Conservation (phyloP, 345 rosid species). For the Arabis alpina region DNA sequence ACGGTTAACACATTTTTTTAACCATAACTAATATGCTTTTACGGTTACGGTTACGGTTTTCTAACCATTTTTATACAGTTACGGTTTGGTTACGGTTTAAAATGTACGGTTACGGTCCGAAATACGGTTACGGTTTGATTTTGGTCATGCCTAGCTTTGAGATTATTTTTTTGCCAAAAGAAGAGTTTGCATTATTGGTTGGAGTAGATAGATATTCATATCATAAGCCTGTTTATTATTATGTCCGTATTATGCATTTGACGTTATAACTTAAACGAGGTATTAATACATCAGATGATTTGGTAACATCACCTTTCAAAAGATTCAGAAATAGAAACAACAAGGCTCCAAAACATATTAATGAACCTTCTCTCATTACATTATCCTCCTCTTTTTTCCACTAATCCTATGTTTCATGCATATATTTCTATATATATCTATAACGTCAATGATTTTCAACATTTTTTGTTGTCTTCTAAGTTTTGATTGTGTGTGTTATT, state of each 20-base stretch:
- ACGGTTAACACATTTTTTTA: too few relatives aligned
- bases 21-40: too few relatives aligned
- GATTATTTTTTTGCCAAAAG: too few relatives aligned
- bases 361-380: not conserved
- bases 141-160: too few relatives aligned
- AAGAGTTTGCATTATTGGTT: not conserved
- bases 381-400: not conserved
- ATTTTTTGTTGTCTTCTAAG: not conserved
- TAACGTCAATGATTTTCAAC: not conserved
- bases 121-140: too few relatives aligned
- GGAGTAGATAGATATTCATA: not conserved
- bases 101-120: too few relatives aligned
- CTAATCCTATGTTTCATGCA: not conserved
- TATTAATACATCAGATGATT: not conserved
- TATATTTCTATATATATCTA: not conserved
- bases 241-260: not conserved
- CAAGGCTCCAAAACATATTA: constrained; percentile 18
- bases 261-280: too few relatives aligned
- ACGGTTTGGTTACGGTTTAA: too few relatives aligned
- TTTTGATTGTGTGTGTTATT: too few relatives aligned
- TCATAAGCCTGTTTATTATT: not conserved
- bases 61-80: too few relatives aligned
- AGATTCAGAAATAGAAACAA: constrained; percentile 3
- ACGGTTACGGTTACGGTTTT: too few relatives aligned
- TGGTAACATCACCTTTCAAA: constrained; percentile 21